These are phyloP conservation scores for Mycena alexandri DNA, from an alignment of 768 basidiomycete genomes.

Conservation along the genomic window DNA sequence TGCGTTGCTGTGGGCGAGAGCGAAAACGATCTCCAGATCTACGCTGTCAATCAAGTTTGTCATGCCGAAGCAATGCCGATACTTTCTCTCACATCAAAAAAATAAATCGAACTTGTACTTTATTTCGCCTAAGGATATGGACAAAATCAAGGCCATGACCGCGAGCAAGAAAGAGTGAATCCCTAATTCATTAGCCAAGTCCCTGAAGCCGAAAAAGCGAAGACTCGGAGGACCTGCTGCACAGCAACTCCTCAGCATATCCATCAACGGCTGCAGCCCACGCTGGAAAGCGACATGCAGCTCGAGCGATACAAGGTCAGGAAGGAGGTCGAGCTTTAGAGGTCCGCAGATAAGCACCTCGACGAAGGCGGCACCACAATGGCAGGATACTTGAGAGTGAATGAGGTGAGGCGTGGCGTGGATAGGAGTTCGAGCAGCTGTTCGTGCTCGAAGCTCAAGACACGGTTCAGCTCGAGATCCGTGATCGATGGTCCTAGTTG, in stretches of 20 bases:
- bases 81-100: too few species aligned
- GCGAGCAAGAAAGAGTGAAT: not conserved
- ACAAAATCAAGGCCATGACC: too few species aligned
- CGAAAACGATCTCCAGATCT: too few species aligned
- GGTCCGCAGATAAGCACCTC: not conserved
- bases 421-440: too few species aligned
- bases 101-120: too few species aligned
- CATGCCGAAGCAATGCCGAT: too few species aligned
- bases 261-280: not conserved
- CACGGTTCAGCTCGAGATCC: not conserved
- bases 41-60: too few species aligned
- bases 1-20: too few species aligned
- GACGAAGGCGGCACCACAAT: not conserved
- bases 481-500: not conserved
- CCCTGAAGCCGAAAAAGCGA: too few species aligned
- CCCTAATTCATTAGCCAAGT: too few species aligned
- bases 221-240: not conserved
- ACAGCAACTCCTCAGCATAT: constrained; percentile 2
- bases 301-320: not conserved
- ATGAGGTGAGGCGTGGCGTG: not conserved
- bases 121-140: too few species aligned
- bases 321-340: not conserved
- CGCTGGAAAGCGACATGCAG: not conserved
- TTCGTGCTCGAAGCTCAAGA: too few species aligned
- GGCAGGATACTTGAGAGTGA: not conserved